Base-by-base conservation (phyloP, 2,329 filamentous ascomycete species). In the Byssochlamys sp. region DNA sequence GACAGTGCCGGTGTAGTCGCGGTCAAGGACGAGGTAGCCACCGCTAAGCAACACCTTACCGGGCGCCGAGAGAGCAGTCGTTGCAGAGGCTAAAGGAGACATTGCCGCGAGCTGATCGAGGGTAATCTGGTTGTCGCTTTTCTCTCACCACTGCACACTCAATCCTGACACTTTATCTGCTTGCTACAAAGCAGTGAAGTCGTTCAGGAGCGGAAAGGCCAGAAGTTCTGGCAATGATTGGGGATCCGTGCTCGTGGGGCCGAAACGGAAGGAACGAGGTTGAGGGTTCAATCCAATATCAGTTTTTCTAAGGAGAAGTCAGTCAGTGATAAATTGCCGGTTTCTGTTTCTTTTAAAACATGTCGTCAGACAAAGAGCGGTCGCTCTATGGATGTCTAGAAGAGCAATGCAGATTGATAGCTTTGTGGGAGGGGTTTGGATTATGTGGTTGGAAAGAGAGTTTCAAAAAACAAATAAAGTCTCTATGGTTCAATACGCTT, bases 1-100 rank as follows among this genome's bases (percentile, higher is more conserved):
- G 3, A 86, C 84, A 19, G 85, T 78, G 35, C 87, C 92, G 2
- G 88, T 94, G 74, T 96, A 91, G 60, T 82, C 79, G 60, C 89
- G 85, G 77, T 97, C 92, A 52, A 99, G 85, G 25, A 96, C 92
- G 52, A 97, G 85, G 75, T 97, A 99, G 60, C 94, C 94, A 62
- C 94, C 94, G 3, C 92, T 90, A 56, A 97, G 83, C 62, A 99
- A 83, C 60, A 99, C 94, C 78, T 99, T 99, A 65, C 94, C 94
- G 19, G 94, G 94, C 25, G 94, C 92, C 61, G 94, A 97, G 63
- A 95, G 84, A 68, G 86, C 87, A 54, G 76, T 73, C 56, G 65
- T 61, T 27, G 61, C 29, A 56, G 28, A 52, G 14, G 25, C 24
- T 26, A 19, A 7, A 14, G 24, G 7, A 2, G 49, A 26, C 49